Percentiles rank a stretch among this genome's conserved stretches.
These are phyloP conservation scores for Curvularia verruculosa DNA, from an alignment of 2,329 filamentous ascomycete species.

Conservation along the genomic window DNA sequence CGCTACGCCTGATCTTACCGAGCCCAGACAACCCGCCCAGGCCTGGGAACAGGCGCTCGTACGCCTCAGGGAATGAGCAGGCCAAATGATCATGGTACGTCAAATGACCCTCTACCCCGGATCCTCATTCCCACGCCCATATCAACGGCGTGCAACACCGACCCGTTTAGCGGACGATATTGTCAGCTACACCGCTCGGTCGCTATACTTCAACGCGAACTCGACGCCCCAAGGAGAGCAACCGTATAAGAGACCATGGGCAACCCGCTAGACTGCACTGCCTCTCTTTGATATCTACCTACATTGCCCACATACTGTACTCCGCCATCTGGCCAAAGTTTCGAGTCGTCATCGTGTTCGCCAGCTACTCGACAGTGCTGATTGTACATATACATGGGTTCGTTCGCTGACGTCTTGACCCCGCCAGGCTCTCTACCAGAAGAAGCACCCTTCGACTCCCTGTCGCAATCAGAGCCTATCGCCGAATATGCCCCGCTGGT, in stretches of 20 bases:
- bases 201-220: not conserved
- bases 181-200: constrained; percentile 9
- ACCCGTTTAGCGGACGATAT: not conserved
- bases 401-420: constrained; percentile 33
- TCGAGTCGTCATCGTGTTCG: not conserved
- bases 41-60: constrained; percentile 37
- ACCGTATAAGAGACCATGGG: not conserved
- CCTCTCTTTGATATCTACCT: not conserved
- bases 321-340: not conserved
- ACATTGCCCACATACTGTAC: not conserved
- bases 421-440: constrained; percentile 45
- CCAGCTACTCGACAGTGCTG: not conserved
- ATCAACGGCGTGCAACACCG: constrained; percentile 3
- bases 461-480: constrained; percentile 26
- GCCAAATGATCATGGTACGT: constrained; percentile 51
- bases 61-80: constrained; percentile 48
- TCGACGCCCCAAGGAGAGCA: constrained; percentile 8
- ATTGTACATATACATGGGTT: constrained; percentile 25
- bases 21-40: constrained; percentile 21
- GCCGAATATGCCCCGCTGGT: constrained; percentile 48
- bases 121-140: constrained; percentile 4
- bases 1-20: constrained; percentile 17
- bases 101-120: constrained; percentile 11
- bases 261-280: constrained; percentile 2
- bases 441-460: constrained; percentile 36